Evolutionary conservation across 352 stramenopile genomes (phyloP).

Genomic region (Globisporangium megalacanthum): DNA sequence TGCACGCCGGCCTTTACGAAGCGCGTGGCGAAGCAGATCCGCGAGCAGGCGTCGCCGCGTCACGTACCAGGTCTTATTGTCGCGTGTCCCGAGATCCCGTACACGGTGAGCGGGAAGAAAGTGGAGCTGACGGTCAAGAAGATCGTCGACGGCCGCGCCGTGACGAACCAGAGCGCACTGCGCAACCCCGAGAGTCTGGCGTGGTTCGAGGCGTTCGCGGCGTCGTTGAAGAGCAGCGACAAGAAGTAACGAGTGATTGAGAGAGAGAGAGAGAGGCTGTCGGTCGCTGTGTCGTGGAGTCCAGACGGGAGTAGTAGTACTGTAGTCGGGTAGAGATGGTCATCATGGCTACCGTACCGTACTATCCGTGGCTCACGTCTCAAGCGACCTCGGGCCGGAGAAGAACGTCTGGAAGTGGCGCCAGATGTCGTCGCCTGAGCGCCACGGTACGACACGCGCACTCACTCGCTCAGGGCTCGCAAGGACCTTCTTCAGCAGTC

Average conservation of each 20-base stretch:
- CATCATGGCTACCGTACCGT: neutral
- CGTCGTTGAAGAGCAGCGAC: slow-evolving; percentile 13
- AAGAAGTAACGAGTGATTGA: slow-evolving; percentile 1
- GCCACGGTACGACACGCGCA: slow-evolving; percentile 52
- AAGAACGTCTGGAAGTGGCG: slow-evolving; percentile 29
- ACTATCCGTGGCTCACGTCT: no score
- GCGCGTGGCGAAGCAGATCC: slow-evolving; percentile 46
- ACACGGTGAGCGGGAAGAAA: slow-evolving; percentile 79
- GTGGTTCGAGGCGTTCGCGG: slow-evolving; percentile 54
- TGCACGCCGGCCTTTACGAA: slow-evolving; percentile 45
- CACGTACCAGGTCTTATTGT: slow-evolving; percentile 64
- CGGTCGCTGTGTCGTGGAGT: no score
- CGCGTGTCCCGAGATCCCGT: slow-evolving; percentile 62
- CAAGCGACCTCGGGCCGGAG: neutral
- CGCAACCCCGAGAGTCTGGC: slow-evolving; percentile 57
- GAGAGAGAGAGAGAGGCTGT: neutral
- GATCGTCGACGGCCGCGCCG: slow-evolving; percentile 51
- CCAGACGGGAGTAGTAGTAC: neutral
- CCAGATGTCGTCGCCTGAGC: slow-evolving; percentile 58
- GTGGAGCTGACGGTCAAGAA: slow-evolving; percentile 79
- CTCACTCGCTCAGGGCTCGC: slow-evolving; percentile 25
- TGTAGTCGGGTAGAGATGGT: neutral
- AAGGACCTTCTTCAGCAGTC: slow-evolving; percentile 47
- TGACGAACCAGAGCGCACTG: slow-evolving; percentile 62
- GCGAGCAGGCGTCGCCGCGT: slow-evolving; percentile 53